Conservation (phyloP, 345 rosid genomes). For the Populus nigra region DNA sequence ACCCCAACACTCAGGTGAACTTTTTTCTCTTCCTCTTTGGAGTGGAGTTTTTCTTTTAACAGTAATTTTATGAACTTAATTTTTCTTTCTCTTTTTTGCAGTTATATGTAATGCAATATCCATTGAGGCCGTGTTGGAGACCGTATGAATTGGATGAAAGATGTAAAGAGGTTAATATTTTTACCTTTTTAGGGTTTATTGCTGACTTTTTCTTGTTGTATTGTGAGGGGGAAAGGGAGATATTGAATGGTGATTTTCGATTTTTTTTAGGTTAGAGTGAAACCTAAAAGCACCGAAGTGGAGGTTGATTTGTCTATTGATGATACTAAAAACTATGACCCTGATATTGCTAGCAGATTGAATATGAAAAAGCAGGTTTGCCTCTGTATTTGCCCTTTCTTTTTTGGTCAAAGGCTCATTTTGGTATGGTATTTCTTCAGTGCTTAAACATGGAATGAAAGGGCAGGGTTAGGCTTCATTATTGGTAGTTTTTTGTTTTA, state of each 20-base stretch:
- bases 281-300: constrained; percentile 47
- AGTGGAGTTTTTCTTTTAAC: too few relatives aligned
- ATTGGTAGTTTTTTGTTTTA: neutral
- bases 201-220: neutral
- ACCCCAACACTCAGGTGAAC: constrained; percentile 47
- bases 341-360: constrained; percentile 28
- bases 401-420: neutral
- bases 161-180: constrained; percentile 60
- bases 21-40: neutral
- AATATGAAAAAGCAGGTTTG: constrained; percentile 64
- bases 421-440: neutral
- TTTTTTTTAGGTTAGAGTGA: constrained; percentile 74
- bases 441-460: neutral
- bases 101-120: constrained; percentile 86
- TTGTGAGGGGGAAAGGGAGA: neutral
- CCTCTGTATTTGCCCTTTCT: neutral
- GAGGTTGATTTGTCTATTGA: constrained; percentile 75
- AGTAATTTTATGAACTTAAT: too few relatives aligned
- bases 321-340: constrained; percentile 53
- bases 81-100: constrained; percentile 22
- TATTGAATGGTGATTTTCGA: neutral
- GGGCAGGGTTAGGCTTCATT: neutral
- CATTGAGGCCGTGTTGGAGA: constrained; percentile 80
- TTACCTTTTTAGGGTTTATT: neutral
- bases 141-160: constrained; percentile 82